Evolutionary conservation across 495 filamentous ascomycete species (phyloP).

Genomic region (Rhizodiscina lignyota): DNA sequence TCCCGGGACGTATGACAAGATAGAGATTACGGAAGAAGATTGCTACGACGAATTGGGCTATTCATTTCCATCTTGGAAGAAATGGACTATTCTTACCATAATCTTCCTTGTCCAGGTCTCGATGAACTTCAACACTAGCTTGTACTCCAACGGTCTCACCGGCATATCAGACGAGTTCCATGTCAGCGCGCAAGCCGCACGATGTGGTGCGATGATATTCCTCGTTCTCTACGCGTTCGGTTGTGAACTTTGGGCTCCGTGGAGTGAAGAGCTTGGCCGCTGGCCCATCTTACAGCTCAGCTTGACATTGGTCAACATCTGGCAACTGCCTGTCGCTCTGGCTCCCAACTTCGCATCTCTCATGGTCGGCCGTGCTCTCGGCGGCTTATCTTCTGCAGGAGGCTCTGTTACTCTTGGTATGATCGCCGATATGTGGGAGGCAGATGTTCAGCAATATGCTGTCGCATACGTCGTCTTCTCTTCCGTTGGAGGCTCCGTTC

Average conservation of each 20-base stretch:
- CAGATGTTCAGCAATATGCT: slow-evolving; percentile 55
- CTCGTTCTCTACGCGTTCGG: slow-evolving; percentile 62
- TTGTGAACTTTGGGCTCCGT: slow-evolving; percentile 71
- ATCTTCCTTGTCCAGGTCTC: slow-evolving; percentile 65
- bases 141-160: slow-evolving; percentile 49
- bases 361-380: slow-evolving; percentile 46
- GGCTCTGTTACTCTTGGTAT: slow-evolving; percentile 71
- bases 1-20: slow-evolving; percentile 19
- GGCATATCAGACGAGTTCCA: slow-evolving; percentile 44
- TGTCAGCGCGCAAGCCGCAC: slow-evolving; percentile 46
- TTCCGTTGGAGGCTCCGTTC: slow-evolving; percentile 56
- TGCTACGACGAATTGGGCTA: slow-evolving; percentile 41
- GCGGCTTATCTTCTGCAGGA: slow-evolving; percentile 57
- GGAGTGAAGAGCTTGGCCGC: slow-evolving; percentile 65
- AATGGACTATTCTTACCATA: slow-evolving; percentile 57
- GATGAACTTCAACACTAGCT: slow-evolving; percentile 72
- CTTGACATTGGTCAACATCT: slow-evolving; percentile 56
- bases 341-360: slow-evolving; percentile 54
- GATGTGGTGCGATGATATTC: slow-evolving; percentile 53
- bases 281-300: slow-evolving; percentile 56
- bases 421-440: slow-evolving; percentile 65
- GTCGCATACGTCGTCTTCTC: slow-evolving; percentile 63
- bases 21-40: slow-evolving; percentile 37
- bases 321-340: slow-evolving; percentile 53
- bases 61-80: slow-evolving; percentile 39